These are phyloP conservation scores for Linanthus parryae DNA, from an alignment of 148 eudicot species.

Conservation along the genomic window DNA sequence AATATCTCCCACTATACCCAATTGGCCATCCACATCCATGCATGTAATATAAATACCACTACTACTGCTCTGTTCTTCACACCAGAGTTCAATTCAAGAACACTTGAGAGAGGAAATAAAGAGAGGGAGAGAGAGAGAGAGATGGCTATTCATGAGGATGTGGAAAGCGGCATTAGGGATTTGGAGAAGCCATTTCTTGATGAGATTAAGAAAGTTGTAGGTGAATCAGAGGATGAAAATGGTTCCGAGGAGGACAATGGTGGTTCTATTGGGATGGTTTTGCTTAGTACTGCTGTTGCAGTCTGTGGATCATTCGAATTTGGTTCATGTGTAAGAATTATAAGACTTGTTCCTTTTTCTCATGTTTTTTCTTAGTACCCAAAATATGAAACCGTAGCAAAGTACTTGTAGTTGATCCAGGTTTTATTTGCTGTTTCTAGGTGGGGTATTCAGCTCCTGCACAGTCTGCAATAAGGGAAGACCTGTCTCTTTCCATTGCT, in stretches of 20 bases:
- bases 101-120: background rate
- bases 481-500: slow-evolving; percentile 51
- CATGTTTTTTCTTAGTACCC: background rate
- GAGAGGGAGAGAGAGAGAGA: slow-evolving; percentile 44
- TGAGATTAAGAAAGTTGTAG: slow-evolving; percentile 7
- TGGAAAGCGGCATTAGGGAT: slow-evolving; percentile 25
- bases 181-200: slow-evolving; percentile 44
- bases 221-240: slow-evolving; percentile 12
- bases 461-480: slow-evolving; percentile 65
- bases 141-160: slow-evolving; percentile 34
- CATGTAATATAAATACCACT: slow-evolving; percentile 6
- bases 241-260: slow-evolving; percentile 12
- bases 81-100: background rate
- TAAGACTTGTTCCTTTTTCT: background rate
- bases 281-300: slow-evolving; percentile 60
- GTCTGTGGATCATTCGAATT: slow-evolving; percentile 80
- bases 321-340: slow-evolving; percentile 69
- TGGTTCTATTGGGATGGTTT: slow-evolving; percentile 49
- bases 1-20: background rate
- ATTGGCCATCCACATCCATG: too few species aligned
- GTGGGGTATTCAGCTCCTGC: slow-evolving; percentile 82
- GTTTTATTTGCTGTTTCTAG: slow-evolving; percentile 35
- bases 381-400: background rate
- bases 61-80: background rate
- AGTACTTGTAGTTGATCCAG: slow-evolving; percentile 14